These are phyloP conservation scores for Aspergillus avenaceus DNA, from an alignment of 495 filamentous ascomycete species.

Conservation along the genomic window DNA sequence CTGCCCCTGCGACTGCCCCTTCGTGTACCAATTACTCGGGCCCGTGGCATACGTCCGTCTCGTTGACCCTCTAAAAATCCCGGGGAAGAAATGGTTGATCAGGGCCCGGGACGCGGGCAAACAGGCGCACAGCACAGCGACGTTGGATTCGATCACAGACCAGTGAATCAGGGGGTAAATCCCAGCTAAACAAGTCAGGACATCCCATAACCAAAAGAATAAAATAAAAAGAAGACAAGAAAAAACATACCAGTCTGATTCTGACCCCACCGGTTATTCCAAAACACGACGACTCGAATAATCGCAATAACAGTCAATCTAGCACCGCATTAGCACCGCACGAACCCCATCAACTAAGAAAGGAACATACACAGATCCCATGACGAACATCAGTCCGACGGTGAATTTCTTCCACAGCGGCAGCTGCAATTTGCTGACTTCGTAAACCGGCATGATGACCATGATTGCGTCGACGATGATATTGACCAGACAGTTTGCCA, in stretches of 20 bases:
- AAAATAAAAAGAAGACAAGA: not conserved
- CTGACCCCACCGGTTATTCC: conserved; percentile 19
- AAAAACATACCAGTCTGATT: conserved; percentile 18
- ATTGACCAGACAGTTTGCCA: conserved; percentile 28
- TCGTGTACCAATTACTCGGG: not conserved
- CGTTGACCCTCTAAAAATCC: not conserved
- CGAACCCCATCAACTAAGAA: no score
- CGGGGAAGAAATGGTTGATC: conserved; percentile 17
- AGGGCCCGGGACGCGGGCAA: conserved; percentile 19
- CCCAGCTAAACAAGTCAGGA: conserved; percentile 18
- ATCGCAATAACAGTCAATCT: conserved; percentile 27
- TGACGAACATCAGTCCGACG: conserved; percentile 31
- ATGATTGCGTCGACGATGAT: conserved; percentile 27
- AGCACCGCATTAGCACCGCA: not conserved
- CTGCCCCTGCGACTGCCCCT: not conserved
- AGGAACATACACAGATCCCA: conserved; percentile 30
- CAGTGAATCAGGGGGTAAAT: conserved; percentile 27
- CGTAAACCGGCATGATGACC: conserved; percentile 29
- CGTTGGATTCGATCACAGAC: conserved; percentile 30
- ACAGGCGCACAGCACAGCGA: conserved; percentile 30
- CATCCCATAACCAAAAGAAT: not conserved
- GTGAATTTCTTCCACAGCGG: conserved; percentile 25
- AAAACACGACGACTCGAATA: conserved; percentile 28
- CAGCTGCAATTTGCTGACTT: conserved; percentile 27
- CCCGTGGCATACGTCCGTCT: conserved; percentile 1